These are phyloP conservation scores for Pholiota microspora DNA, from an alignment of 768 basidiomycete species.

Conservation along the genomic window DNA sequence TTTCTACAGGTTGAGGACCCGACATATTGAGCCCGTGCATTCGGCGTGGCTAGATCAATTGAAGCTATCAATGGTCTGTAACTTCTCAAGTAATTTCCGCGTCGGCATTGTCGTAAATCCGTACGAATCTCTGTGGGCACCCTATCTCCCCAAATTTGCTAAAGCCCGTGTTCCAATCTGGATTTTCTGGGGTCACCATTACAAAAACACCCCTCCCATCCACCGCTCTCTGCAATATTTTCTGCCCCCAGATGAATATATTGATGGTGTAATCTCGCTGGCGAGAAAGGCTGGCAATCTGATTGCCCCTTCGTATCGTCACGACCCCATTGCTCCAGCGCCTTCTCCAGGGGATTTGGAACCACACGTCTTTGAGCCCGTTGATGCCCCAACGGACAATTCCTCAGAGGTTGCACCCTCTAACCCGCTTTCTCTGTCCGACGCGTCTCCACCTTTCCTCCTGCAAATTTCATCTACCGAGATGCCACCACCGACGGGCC, in stretches of 20 bases:
- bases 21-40: not conserved
- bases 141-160: not conserved
- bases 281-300: not conserved
- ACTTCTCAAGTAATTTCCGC: not conserved
- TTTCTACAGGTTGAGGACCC: not conserved
- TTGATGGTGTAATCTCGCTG: not conserved
- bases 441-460: not conserved
- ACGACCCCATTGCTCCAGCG: too few relatives aligned
- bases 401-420: not conserved
- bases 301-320: too few relatives aligned
- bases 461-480: not conserved
- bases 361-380: not conserved
- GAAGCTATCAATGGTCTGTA: not conserved
- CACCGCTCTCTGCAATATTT: not conserved
- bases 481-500: not conserved
- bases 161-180: not conserved
- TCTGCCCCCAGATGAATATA: not conserved
- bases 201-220: not conserved
- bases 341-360: not conserved
- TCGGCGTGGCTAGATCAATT: not conserved
- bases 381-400: not conserved
- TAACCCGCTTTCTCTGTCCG: not conserved
- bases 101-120: not conserved
- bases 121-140: not conserved
- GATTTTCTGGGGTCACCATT: conserved; percentile 1